phyloP scores from a whole-genome alignment of 768 basidiomycete species.

The Ephemerocybe angulata region DNA sequence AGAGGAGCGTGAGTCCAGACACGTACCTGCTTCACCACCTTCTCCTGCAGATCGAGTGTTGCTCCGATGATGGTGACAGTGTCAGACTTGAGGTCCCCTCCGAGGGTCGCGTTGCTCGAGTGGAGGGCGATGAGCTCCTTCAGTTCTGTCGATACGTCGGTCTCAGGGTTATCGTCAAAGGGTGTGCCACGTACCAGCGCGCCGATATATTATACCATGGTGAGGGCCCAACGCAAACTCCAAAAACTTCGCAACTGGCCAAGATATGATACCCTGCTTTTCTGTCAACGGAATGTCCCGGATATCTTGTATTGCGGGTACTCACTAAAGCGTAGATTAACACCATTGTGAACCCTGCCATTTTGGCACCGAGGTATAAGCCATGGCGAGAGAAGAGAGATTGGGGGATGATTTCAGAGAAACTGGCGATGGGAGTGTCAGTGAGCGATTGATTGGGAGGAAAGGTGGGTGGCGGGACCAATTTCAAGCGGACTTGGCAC shows the following conservation, averaged over 20 bases:
- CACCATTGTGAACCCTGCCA: slow-evolving; percentile 65
- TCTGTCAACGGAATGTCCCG: slow-evolving; percentile 1
- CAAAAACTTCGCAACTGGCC: slow-evolving; percentile 83
- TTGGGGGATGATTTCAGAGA: slow-evolving; percentile 90
- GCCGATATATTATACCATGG: slow-evolving; percentile 76
- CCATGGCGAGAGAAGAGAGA: slow-evolving; percentile 91
- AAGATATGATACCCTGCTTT: slow-evolving; percentile 64
- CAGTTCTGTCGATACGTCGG: slow-evolving; percentile 48
- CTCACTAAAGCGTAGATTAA: slow-evolving; percentile 69
- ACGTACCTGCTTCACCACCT: slow-evolving; percentile 64
- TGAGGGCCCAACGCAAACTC: slow-evolving; percentile 76
- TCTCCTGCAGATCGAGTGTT: slow-evolving; percentile 85
- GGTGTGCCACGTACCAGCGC: slow-evolving; percentile 8
- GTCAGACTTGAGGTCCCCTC: slow-evolving; percentile 82
- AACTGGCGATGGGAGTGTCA: slow-evolving; percentile 42
- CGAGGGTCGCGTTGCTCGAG: slow-evolving; percentile 62
- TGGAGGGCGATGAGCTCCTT: slow-evolving; percentile 93
- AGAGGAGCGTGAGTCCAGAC: not conserved
- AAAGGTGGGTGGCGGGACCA: not conserved
- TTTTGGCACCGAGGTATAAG: slow-evolving; percentile 82
- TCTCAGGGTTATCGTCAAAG: not conserved
- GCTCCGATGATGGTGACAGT: slow-evolving; percentile 90
- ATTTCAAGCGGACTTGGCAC: too few species aligned
- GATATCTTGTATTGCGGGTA: slow-evolving; percentile 4
- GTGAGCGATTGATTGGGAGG: not conserved